phyloP scores from a whole-genome alignment of 1,139 yeast species.

The Suzukiozyma palmioleophila region DNA sequence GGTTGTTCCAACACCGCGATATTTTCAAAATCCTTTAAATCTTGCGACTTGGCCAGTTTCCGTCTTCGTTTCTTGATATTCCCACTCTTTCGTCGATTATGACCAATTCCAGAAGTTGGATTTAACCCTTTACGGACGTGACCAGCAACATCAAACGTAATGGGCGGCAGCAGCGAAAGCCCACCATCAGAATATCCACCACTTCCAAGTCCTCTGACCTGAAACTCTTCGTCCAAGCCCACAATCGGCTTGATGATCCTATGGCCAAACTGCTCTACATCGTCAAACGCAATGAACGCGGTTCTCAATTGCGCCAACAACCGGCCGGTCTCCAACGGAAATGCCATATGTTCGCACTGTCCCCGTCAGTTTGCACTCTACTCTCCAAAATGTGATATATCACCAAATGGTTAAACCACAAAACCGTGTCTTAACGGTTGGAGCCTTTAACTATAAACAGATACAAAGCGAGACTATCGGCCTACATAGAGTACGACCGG shows the following conservation, averaged over 20 bases:
- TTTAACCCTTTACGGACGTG: slow-evolving; percentile 14
- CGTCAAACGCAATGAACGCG: slow-evolving; percentile 24
- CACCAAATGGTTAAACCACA: too few relatives aligned
- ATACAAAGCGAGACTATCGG: too few relatives aligned
- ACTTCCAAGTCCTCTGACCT: not conserved
- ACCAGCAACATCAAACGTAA: slow-evolving; percentile 24
- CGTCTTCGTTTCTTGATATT: not conserved
- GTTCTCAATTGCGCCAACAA: slow-evolving; percentile 30
- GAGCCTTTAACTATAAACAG: too few relatives aligned
- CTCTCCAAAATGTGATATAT: too few relatives aligned
- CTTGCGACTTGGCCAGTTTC: slow-evolving; percentile 1
- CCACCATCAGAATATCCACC: not conserved
- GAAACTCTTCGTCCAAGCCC: slow-evolving; percentile 5
- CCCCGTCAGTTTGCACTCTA: not conserved
- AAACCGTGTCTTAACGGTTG: too few relatives aligned
- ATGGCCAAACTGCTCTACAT: slow-evolving; percentile 22
- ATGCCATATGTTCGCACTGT: slow-evolving; percentile 24
- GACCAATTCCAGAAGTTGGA: slow-evolving; percentile 1
- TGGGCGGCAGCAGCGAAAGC: slow-evolving; percentile 24
- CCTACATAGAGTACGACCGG: too few relatives aligned
- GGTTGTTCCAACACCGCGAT: slow-evolving; percentile 1
- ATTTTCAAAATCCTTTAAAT: slow-evolving; percentile 3
- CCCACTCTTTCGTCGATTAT: slow-evolving; percentile 3
- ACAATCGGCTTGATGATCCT: slow-evolving; percentile 20
- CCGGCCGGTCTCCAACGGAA: slow-evolving; percentile 29